Base-by-base conservation (phyloP, 768 basidiomycete species). In the Tremella fuciformis region DNA sequence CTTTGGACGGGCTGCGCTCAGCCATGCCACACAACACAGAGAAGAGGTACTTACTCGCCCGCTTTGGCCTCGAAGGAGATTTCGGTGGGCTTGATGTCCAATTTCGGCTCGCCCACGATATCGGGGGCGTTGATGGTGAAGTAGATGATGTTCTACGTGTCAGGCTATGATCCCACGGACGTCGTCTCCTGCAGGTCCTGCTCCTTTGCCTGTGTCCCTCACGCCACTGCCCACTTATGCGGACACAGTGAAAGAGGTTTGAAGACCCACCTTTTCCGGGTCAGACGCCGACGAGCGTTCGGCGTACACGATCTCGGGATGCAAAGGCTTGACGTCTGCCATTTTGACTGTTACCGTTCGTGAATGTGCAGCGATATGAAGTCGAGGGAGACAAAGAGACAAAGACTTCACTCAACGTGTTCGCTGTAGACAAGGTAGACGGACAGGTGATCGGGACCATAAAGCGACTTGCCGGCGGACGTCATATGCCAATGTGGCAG, bases 271-370 rank as follows among this genome's bases (percentile, higher is more conserved):
- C 82, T 92, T 92, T 48, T 81, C 82, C 29, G 84, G 80, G 13
- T 80, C 83, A 11, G 80, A 69, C 15, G 77, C 82, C 40, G 85
- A 88, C 81, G 87, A 89, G 67, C 94, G 85, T 79, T 98, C 93
- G 47, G 94, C 93, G 91, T 93, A 98, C 1, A 92, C 82, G 37
- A 94, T 81, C 79, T 96, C 91, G 38, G 93, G 93, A 77, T 91
- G 89, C 16, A 66, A 58, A 63, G 61, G 37, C 25, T 42, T 49
- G 40, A 60, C 46, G 42, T 51, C 48, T 7, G 57, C 63, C 71
- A 73, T 75, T 59, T 58, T 67, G 57, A 40, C 34, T 52, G 15
- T 29, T 18, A 24, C 16, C 9, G 15, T n/a, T n/a, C n/a, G 29
- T 4, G 29, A 6, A 34, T 34, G 29, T 34, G 29, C 29, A n/a